phyloP scores from a whole-genome alignment of 441 rosid genomes.

The Syzygium syzygioides region DNA sequence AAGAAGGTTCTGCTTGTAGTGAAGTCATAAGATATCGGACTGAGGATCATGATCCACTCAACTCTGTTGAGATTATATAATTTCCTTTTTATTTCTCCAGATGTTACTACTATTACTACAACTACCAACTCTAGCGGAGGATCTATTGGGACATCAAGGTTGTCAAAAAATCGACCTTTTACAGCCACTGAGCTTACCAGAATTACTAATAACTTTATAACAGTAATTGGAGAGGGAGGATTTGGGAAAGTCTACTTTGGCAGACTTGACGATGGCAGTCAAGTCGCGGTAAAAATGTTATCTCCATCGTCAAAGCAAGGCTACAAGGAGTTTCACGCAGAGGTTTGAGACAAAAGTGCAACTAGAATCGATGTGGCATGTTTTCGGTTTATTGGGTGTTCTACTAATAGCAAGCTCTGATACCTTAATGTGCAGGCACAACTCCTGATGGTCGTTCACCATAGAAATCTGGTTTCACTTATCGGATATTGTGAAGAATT shows the following conservation, averaged over 20 bases:
- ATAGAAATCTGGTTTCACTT: constrained; percentile 5
- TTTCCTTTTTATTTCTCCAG: neutral
- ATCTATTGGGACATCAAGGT: neutral
- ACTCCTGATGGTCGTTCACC: constrained; percentile 2
- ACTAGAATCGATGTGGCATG: neutral
- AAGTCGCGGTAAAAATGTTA: neutral
- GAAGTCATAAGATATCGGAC: neutral
- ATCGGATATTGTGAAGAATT: constrained; percentile 1
- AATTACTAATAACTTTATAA: neutral
- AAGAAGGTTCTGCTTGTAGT: neutral
- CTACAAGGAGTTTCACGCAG: neutral
- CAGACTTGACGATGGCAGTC: neutral
- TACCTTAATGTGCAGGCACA: neutral
- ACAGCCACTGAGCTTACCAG: neutral
- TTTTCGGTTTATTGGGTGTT: neutral
- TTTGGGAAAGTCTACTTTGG: constrained; percentile 10
- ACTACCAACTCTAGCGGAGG: neutral
- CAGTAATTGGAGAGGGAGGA: constrained; percentile 8
- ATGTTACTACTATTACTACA: neutral
- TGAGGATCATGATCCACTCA: neutral
- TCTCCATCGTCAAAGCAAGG: constrained; percentile 5
- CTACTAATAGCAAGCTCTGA: neutral
- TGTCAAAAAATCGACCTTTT: neutral
- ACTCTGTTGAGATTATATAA: neutral
- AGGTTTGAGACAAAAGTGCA: neutral